These are phyloP conservation scores for Blastomyces gilchristii DNA, from an alignment of 2,329 filamentous ascomycete species.

Conservation along the genomic window DNA sequence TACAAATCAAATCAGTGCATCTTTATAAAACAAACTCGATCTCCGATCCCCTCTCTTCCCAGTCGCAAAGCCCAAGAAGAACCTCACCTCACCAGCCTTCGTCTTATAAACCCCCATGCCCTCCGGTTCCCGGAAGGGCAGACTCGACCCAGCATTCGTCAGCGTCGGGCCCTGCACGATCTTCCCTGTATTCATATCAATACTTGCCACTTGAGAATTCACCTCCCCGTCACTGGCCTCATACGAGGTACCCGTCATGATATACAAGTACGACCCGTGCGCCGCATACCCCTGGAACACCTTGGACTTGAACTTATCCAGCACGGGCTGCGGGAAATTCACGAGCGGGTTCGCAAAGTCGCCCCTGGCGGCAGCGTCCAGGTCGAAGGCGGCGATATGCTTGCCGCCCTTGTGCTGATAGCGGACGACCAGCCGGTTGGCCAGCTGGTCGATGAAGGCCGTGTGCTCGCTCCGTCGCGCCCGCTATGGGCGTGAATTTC, in stretches of 20 bases:
- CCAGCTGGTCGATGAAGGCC: slow-evolving; percentile 16
- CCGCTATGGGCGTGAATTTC: slow-evolving; percentile 13
- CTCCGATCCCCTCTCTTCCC: slow-evolving; percentile 15
- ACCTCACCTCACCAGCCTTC: slow-evolving; percentile 14
- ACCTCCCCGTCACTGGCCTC: slow-evolving; percentile 11
- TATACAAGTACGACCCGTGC: slow-evolving; percentile 16
- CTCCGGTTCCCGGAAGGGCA: slow-evolving; percentile 18
- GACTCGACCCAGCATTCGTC: slow-evolving; percentile 17
- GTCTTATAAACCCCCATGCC: slow-evolving; percentile 19
- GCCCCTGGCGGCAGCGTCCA: slow-evolving; percentile 13
- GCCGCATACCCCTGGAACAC: slow-evolving; percentile 17
- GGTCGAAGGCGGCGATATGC: slow-evolving; percentile 16
- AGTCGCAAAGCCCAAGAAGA: slow-evolving; percentile 20
- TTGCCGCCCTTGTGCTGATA: slow-evolving; percentile 13
- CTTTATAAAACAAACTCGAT: slow-evolving; percentile 19
- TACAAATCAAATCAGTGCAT: slow-evolving; percentile 12
- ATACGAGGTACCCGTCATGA: slow-evolving; percentile 16
- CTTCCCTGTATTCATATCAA: slow-evolving; percentile 18
- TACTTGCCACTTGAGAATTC: slow-evolving; percentile 15
- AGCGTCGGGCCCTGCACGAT: slow-evolving; percentile 17
- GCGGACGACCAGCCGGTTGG: slow-evolving; percentile 16
- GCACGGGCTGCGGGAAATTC: slow-evolving; percentile 13
- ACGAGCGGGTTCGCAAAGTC: slow-evolving; percentile 17
- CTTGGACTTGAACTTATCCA: slow-evolving; percentile 9
- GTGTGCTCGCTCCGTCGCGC: slow-evolving; percentile 15